Percentiles rank a stretch among this genome's conserved stretches.
phyloP scores from a whole-genome alignment of 805 yeast species.

The Kregervanrija fluxuum region DNA sequence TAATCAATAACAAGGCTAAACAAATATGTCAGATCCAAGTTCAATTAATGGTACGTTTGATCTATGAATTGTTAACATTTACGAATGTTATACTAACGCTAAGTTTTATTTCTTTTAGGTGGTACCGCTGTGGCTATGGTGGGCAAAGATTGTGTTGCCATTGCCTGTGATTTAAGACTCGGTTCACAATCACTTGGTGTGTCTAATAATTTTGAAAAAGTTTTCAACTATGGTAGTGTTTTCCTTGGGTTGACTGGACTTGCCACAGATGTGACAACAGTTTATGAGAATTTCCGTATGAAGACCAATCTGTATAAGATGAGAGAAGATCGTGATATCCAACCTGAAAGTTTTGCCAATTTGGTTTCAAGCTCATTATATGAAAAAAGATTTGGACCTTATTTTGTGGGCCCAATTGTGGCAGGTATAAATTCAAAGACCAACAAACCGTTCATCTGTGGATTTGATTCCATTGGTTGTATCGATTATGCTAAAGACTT shows the following conservation, averaged over 20 bases:
- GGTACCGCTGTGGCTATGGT: slow-evolving; percentile 98
- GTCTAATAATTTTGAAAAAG: slow-evolving; percentile 87
- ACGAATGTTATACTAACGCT: neutral
- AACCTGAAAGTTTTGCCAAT: slow-evolving; percentile 90
- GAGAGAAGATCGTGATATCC: slow-evolving; percentile 85
- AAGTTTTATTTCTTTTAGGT: slow-evolving; percentile 34
- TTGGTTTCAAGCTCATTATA: slow-evolving; percentile 85
- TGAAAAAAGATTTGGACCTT: slow-evolving; percentile 91
- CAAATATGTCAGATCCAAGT: slow-evolving; percentile 66
- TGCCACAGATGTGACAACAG: slow-evolving; percentile 88
- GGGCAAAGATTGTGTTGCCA: slow-evolving; percentile 97
- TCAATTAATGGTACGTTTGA: slow-evolving; percentile 55
- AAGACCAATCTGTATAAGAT: slow-evolving; percentile 85
- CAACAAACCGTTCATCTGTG: slow-evolving; percentile 83
- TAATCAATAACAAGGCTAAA: neutral
- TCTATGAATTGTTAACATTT: neutral
- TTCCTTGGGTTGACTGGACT: slow-evolving; percentile 91
- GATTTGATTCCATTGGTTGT: slow-evolving; percentile 94
- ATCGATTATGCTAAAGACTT: slow-evolving; percentile 93
- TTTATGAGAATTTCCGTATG: slow-evolving; percentile 72
- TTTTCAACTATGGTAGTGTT: slow-evolving; percentile 79
- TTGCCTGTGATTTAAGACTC: slow-evolving; percentile 89
- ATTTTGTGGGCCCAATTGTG: slow-evolving; percentile 92
- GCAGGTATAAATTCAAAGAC: slow-evolving; percentile 88
- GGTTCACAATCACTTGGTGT: slow-evolving; percentile 93